Evolutionary conservation across 202 grass and related monocot species (phyloP).

Genomic region (Tripidium arundinaceum): DNA sequence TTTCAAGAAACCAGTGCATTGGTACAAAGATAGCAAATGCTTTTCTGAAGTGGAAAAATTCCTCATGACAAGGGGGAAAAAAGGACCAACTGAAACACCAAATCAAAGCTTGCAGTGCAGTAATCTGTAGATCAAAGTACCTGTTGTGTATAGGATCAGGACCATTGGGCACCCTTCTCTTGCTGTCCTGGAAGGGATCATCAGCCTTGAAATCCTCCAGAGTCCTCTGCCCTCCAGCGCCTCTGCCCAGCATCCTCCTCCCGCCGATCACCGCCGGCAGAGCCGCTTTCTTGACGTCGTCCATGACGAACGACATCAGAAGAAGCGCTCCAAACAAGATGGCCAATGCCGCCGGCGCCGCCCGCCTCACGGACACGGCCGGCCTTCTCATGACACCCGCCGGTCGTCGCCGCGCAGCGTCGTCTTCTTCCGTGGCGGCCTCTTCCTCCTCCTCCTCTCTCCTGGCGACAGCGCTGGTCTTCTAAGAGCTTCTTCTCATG

Average conservation of each 20-base stretch:
- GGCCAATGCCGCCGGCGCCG: slow-evolving; percentile 22
- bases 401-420: background rate
- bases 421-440: background rate
- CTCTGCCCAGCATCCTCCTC: slow-evolving; percentile 38
- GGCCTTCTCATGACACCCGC: slow-evolving; percentile 34
- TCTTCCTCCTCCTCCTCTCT: background rate
- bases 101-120: slow-evolving; percentile 4
- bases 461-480: slow-evolving; percentile 1
- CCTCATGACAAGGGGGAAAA: background rate
- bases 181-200: slow-evolving; percentile 57
- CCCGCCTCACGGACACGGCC: slow-evolving; percentile 27
- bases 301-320: slow-evolving; percentile 32
- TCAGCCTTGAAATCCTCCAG: slow-evolving; percentile 31
- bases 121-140: slow-evolving; percentile 39
- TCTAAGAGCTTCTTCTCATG: slow-evolving; percentile 32
- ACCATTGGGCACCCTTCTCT: slow-evolving; percentile 89
- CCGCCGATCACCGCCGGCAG: slow-evolving; percentile 29
- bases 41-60: background rate
- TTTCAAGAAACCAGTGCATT: slow-evolving; percentile 18
- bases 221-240: background rate
- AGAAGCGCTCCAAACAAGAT: slow-evolving; percentile 40
- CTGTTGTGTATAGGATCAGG: slow-evolving; percentile 98
- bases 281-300: background rate
- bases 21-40: background rate
- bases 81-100: background rate